Evolutionary conservation across 1,284 basidiomycete genomes (phyloP).

Genomic region (Trichosporon asahii): DNA sequence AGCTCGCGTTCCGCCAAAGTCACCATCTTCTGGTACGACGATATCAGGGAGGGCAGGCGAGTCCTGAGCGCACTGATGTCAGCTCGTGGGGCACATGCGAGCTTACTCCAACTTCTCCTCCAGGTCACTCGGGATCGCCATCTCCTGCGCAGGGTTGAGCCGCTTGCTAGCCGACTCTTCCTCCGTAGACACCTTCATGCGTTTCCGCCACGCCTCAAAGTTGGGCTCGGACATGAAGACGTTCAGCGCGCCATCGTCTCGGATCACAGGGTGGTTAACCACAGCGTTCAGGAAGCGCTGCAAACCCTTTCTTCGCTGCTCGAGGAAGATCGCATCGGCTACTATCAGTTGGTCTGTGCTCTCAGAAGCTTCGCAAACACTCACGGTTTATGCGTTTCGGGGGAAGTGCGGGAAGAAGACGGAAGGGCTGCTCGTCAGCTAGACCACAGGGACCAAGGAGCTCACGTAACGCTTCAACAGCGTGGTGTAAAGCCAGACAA

Average conservation of each 20-base stretch:
- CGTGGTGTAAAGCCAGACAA: slow-evolving; percentile 80
- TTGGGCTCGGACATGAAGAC: slow-evolving; percentile 76
- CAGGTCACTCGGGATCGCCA: slow-evolving; percentile 84
- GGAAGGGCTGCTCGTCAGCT: slow-evolving; percentile 69
- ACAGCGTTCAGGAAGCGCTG: slow-evolving; percentile 73
- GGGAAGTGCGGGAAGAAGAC: slow-evolving; percentile 79
- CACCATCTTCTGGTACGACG: slow-evolving; percentile 80
- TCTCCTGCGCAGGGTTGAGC: slow-evolving; percentile 78
- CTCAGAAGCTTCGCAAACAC: slow-evolving; percentile 41
- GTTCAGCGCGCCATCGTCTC: slow-evolving; percentile 74
- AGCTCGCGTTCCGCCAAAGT: slow-evolving; percentile 77
- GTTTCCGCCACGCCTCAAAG: slow-evolving; percentile 80
- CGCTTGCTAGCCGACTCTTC: slow-evolving; percentile 80
- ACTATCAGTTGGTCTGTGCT: slow-evolving; percentile 16
- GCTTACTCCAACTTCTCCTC: slow-evolving; percentile 78
- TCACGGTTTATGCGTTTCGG: slow-evolving; percentile 84
- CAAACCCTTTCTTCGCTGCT: slow-evolving; percentile 82
- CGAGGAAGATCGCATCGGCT: slow-evolving; percentile 83
- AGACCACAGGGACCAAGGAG: background rate
- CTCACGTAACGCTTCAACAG: slow-evolving; percentile 57
- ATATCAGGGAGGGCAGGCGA: slow-evolving; percentile 69
- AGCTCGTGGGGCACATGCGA: background rate
- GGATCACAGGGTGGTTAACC: slow-evolving; percentile 83
- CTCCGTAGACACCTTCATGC: slow-evolving; percentile 61
- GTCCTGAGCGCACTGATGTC: slow-evolving; percentile 63